Percentiles rank a stretch among this genome's conserved stretches.
These are phyloP conservation scores for Colletotrichum sp. DNA, from an alignment of 2,329 filamentous ascomycete genomes.

Conservation along the genomic window DNA sequence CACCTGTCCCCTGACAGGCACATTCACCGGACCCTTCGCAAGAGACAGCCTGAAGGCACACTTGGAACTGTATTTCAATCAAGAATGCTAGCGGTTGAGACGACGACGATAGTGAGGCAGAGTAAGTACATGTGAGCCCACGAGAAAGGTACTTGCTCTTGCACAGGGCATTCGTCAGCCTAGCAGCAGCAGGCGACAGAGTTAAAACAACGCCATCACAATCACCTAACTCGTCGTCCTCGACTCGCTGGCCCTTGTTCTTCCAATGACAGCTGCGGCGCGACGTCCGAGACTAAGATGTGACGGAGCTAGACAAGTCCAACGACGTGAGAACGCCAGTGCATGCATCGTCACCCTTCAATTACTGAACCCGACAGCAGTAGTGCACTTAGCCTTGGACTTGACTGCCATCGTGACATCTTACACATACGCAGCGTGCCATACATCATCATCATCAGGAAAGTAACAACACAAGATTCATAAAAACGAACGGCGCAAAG, in stretches of 20 bases:
- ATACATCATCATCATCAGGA: background rate
- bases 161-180: background rate
- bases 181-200: background rate
- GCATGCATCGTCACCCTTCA: rapidly evolving
- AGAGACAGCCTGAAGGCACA: no score
- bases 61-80: no score
- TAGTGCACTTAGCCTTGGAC: no score
- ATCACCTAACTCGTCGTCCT: background rate
- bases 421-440: background rate
- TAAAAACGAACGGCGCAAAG: slow-evolving; percentile 3
- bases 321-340: background rate
- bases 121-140: no score
- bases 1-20: no score
- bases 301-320: background rate
- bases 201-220: background rate
- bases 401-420: background rate
- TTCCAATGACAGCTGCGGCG: background rate
- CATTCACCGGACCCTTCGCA: no score
- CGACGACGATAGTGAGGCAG: no score
- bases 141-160: no score
- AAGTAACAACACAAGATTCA: background rate
- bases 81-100: no score
- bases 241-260: no score
- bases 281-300: background rate
- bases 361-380: background rate